Percentiles rank a stretch among this genome's conserved stretches.
Evolutionary conservation across 2,329 filamentous ascomycete genomes (phyloP).

Genomic region (Gremmenia infestans): DNA sequence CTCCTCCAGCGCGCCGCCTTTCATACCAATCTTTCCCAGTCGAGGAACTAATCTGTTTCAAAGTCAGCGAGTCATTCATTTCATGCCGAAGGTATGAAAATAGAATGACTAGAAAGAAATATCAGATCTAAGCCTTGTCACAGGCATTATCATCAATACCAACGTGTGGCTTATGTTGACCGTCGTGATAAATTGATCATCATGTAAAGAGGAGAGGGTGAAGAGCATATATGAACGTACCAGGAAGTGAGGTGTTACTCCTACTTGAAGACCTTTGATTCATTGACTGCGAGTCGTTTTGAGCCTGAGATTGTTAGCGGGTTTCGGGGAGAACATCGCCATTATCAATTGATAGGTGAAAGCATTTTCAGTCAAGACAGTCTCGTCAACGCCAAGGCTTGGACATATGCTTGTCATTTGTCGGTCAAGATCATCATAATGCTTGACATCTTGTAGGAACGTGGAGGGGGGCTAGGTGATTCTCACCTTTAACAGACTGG

Average conservation of each 20-base stretch:
- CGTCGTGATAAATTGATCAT: constrained; percentile 80
- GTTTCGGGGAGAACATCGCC: constrained; percentile 1
- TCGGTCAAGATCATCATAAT: constrained; percentile 78
- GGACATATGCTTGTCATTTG: constrained; percentile 97
- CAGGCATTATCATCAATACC: constrained; percentile 75
- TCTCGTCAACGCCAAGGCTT: constrained; percentile 61
- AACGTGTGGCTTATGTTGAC: constrained; percentile 70
- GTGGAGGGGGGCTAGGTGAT: constrained; percentile 10
- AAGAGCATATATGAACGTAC: constrained; percentile 12
- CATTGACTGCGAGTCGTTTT: too few species aligned
- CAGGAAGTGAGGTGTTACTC: neutral
- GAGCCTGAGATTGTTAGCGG: constrained; percentile 13
- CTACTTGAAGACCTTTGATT: too few species aligned
- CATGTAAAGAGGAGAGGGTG: constrained; percentile 42
- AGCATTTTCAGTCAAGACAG: constrained; percentile 44
- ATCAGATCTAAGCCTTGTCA: constrained; percentile 59
- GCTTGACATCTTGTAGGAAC: constrained; percentile 26
- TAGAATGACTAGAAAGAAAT: constrained; percentile 15
- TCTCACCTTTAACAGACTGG: constrained; percentile 3
- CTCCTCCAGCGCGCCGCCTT: too few species aligned
- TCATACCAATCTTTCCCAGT: too few species aligned
- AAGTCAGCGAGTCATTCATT: neutral
- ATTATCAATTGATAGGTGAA: constrained; percentile 3
- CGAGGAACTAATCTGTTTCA: too few species aligned
- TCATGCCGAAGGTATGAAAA: neutral